Percentiles rank a stretch among this genome's conserved stretches.
Conservation (phyloP, 768 basidiomycete genomes). For the Russula virescens region DNA sequence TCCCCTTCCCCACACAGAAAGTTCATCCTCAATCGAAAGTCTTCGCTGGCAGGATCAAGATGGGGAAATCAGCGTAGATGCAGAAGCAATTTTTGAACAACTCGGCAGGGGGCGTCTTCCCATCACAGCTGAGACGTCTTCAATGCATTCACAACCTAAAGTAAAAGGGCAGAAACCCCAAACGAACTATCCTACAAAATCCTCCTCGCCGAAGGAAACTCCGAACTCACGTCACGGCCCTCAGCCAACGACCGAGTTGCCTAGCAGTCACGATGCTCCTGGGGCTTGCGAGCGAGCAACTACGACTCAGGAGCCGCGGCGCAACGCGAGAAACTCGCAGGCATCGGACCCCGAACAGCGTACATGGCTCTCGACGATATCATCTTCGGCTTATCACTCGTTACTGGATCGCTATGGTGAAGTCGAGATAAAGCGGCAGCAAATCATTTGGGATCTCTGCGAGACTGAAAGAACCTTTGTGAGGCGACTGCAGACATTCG, state of each 20-base stretch:
- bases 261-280: neutral
- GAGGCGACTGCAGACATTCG: conserved; percentile 54
- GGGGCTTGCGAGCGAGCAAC: neutral
- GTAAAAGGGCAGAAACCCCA: neutral
- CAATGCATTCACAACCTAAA: conserved; percentile 1
- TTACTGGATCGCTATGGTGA: conserved; percentile 40
- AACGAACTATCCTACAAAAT: neutral
- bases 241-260: neutral
- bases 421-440: conserved; percentile 56
- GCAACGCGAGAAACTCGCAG: conserved; percentile 1
- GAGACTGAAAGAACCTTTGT: conserved; percentile 68
- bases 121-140: neutral
- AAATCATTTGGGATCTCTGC: conserved; percentile 60
- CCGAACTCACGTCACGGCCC: neutral
- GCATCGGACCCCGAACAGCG: conserved; percentile 14
- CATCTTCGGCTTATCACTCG: conserved; percentile 31
- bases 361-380: conserved; percentile 24
- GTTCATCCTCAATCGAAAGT: conserved; percentile 15
- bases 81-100: conserved; percentile 21
- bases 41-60: conserved; percentile 19
- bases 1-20: conserved; percentile 16
- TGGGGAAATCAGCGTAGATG: conserved; percentile 13
- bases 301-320: neutral
- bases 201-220: neutral
- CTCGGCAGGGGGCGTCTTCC: conserved; percentile 2